Evolutionary conservation across 2,329 filamentous ascomycete genomes (phyloP).

Genomic region (Didymellaceae sp.): DNA sequence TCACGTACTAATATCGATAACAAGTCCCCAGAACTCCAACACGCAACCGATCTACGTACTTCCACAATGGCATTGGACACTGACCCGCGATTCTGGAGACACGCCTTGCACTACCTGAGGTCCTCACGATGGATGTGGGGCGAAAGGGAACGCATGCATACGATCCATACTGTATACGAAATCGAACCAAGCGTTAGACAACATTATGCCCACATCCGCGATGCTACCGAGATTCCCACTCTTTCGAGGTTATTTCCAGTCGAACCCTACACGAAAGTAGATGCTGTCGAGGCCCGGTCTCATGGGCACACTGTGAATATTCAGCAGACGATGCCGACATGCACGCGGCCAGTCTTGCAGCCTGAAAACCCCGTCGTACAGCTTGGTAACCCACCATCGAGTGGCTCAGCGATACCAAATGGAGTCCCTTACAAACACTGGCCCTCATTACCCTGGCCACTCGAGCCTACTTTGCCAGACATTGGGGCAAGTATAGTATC

Average conservation of each 20-base stretch:
- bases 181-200: background rate
- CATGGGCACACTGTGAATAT: background rate
- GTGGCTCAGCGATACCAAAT: background rate
- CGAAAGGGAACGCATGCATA: background rate
- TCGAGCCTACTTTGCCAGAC: background rate
- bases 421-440: background rate
- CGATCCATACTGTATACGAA: background rate
- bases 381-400: background rate
- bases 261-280: background rate
- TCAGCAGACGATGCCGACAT: background rate
- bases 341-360: no score
- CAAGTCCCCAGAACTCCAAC: no score
- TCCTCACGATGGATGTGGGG: background rate
- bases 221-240: background rate
- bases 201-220: background rate
- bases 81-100: background rate
- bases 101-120: background rate
- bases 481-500: background rate
- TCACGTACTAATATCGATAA: no score
- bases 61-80: background rate
- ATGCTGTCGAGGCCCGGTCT: background rate
- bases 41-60: no score
- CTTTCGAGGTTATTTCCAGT: background rate
- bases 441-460: background rate
- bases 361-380: background rate